A percentile compares a stretch with the other conserved stretches of the same genome.
These are phyloP conservation scores for Fusarium foetens DNA, from an alignment of 2,329 filamentous ascomycete species.

Conservation along the genomic window DNA sequence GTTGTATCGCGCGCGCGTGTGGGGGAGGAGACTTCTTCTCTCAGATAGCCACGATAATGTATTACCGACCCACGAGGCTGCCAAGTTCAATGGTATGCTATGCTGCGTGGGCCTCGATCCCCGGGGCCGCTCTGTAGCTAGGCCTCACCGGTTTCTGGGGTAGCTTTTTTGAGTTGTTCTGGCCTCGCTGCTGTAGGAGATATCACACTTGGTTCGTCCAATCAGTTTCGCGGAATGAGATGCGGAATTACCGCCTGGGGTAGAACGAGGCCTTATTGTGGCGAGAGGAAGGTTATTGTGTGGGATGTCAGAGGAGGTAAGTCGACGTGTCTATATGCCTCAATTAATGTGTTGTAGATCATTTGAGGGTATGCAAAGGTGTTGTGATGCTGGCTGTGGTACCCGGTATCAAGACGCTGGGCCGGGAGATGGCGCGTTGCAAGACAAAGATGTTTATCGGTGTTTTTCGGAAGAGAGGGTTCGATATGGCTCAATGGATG, in stretches of 20 bases:
- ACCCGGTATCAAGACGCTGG: neutral
- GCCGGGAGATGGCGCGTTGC: neutral
- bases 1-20: constrained; percentile 1
- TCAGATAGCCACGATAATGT: constrained; percentile 30
- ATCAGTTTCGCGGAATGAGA: constrained; percentile 10
- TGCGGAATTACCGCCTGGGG: constrained; percentile 8
- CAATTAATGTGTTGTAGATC: neutral
- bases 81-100: neutral
- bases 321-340: constrained; percentile 21
- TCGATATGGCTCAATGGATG: neutral
- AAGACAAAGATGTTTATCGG: neutral
- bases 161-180: neutral
- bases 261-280: constrained; percentile 11
- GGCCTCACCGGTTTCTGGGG: constrained; percentile 32
- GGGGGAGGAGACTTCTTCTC: constrained; percentile 21
- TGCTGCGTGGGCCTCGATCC: constrained; percentile 1
- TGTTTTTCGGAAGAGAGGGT: neutral
- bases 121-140: neutral
- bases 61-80: constrained; percentile 21
- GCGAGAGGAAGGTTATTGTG: no score
- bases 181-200: constrained; percentile 18
- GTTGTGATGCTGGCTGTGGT: neutral
- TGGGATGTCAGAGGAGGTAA: neutral
- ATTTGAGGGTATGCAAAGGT: neutral
- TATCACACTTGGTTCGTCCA: constrained; percentile 26